Evolutionary conservation across 257 asterid species (phyloP), one percentile per base, ranked within the genome.

Genomic region (Solanum chaucha): DNA sequence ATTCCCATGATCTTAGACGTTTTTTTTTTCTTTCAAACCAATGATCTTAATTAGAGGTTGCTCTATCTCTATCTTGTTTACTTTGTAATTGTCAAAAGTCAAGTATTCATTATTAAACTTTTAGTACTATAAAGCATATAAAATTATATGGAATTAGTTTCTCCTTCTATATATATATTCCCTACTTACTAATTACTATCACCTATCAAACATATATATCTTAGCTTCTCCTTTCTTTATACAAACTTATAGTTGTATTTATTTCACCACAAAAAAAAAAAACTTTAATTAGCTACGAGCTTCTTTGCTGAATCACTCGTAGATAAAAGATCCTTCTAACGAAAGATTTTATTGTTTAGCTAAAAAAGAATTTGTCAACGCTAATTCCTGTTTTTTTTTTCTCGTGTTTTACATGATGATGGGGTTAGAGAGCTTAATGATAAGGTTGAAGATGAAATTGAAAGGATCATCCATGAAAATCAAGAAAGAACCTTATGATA

Each of bases 371-470:
- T 6, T 30, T 0, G n/a, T 68, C 10, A 3, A 6, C 10, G 20
- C 20, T 67, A 67, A 12, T 70, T 70, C 10, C 5, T 28, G 0
- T 10, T 10, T 7, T 30, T 6, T 6, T 28, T 70, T 12, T 28
- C 28, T 14, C 7, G 24, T 70, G 36, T 34, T 72, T 72, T 34
- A 72, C 80, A 35, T 12, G 80, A 90, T 87, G 89, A 85, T 89
- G 93, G 91, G 93, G 11, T 67, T 92, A 44, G 95, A 87, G 61
- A 92, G 90, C 44, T 15, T 93, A 91, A 40, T 94, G 90, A 83
- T 82, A 80, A 92, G 89, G 59, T 75, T 94, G 85, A 95, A 94
- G 87, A 92, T 93, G 70, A 95, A 91, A 73, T 38, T 94, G 40
- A 12, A 35, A 38, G 89, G 80, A 88, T 70, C 90, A 22, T 73